A percentile compares a stretch with the other conserved stretches of the same genome.
These are phyloP conservation scores for Curvularia verruculosa DNA, from an alignment of 2,329 filamentous ascomycete species.

Conservation along the genomic window DNA sequence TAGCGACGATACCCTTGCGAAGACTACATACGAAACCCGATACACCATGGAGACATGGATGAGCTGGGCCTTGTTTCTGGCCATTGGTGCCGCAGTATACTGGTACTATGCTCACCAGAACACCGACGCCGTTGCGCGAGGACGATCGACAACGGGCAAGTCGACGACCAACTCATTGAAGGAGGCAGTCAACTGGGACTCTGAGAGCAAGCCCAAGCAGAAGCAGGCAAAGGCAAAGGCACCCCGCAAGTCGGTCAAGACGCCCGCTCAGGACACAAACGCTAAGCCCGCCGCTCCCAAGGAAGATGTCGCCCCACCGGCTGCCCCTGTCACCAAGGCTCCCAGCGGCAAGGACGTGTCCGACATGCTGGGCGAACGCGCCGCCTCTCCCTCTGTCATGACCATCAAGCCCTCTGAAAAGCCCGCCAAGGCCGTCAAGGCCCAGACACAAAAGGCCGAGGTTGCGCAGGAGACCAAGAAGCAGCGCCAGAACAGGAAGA, in stretches of 20 bases:
- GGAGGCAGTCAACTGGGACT: constrained; percentile 36
- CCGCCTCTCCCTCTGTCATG: constrained; percentile 73
- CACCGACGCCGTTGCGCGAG: constrained; percentile 28
- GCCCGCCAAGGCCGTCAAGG: constrained; percentile 63
- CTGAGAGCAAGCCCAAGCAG: constrained; percentile 37
- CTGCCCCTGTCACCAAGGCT: constrained; percentile 53
- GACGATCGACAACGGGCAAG: constrained; percentile 38
- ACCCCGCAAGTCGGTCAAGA: constrained; percentile 45
- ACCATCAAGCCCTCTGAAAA: constrained; percentile 74
- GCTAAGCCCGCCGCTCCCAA: constrained; percentile 58
- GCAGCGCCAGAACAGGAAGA: constrained; percentile 89
- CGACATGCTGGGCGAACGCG: constrained; percentile 85
- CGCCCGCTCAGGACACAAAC: constrained; percentile 41
- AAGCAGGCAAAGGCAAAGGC: constrained; percentile 42
- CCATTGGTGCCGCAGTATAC: constrained; percentile 35
- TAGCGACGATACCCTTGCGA: neutral
- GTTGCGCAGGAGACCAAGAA: constrained; percentile 81
- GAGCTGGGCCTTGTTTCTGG: constrained; percentile 44
- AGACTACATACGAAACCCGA: neutral
- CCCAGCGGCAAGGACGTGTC: constrained; percentile 72
- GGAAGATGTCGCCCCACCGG: constrained; percentile 72
- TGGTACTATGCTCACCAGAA: constrained; percentile 40
- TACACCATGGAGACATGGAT: constrained; percentile 41
- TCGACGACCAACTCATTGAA: constrained; percentile 30
- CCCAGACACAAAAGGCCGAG: constrained; percentile 64